phyloP scores from a whole-genome alignment of 139 green algal genomes.

The Pseudopediastrum boryanum region DNA sequence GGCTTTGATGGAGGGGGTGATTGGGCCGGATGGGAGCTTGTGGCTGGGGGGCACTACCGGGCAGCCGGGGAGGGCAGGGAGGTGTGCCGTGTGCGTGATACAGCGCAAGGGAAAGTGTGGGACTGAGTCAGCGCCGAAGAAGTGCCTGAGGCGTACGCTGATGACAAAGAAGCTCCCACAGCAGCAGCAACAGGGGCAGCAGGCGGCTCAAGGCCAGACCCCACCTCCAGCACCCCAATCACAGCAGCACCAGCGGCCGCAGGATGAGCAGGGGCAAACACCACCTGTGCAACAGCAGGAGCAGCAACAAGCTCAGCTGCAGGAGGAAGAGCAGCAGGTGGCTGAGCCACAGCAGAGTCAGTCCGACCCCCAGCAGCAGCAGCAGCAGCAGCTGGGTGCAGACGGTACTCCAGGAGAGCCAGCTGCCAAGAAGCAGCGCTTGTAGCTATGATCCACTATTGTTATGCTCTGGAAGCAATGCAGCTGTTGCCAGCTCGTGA shows the following conservation, averaged over 20 bases:
- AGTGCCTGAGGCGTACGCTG: slow-evolving; percentile 58
- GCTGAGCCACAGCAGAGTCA: too few species aligned
- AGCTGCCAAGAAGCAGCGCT: too few species aligned
- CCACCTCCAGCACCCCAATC: too few species aligned
- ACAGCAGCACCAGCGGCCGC: slow-evolving; percentile 1
- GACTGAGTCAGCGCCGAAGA: slow-evolving; percentile 57
- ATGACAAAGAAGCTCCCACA: too few species aligned
- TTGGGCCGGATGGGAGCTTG: too few species aligned
- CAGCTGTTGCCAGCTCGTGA: too few species aligned
- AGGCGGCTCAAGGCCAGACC: neutral
- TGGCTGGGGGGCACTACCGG: slow-evolving; percentile 27
- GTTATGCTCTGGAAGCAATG: too few species aligned
- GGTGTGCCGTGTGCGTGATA: slow-evolving; percentile 67
- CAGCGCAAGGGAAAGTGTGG: slow-evolving; percentile 74
- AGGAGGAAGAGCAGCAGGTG: neutral
- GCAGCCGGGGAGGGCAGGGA: slow-evolving; percentile 29
- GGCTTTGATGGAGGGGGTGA: too few species aligned
- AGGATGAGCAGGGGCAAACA: neutral
- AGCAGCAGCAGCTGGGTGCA: too few species aligned
- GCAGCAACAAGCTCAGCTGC: neutral
- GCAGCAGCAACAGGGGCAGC: slow-evolving; percentile 25
- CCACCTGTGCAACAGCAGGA: neutral
- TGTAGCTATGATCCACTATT: too few species aligned
- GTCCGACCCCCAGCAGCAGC: too few species aligned
- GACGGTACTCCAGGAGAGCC: too few species aligned